These are phyloP conservation scores for Plenodomus tracheiphilus DNA, from an alignment of 2,329 filamentous ascomycete species.

Conservation along the genomic window DNA sequence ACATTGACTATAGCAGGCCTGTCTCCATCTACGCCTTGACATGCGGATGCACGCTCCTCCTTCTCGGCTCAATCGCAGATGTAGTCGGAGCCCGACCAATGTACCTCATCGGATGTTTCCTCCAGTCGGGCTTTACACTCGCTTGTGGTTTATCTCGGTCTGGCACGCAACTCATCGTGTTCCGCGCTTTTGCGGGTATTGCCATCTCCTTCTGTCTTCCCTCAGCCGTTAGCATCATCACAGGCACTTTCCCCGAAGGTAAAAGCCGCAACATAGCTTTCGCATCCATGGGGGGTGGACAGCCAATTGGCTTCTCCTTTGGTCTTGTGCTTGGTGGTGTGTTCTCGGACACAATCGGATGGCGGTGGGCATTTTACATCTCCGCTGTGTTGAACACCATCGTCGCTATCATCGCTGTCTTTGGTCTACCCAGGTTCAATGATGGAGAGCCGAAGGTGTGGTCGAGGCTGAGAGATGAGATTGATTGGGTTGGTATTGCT, in stretches of 20 bases:
- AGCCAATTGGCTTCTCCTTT: conserved; percentile 56
- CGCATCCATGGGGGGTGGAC: conserved; percentile 54
- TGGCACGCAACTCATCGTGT: conserved; percentile 50
- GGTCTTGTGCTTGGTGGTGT: conserved; percentile 57
- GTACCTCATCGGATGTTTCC: conserved; percentile 52
- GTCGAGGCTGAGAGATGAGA: conserved; percentile 46
- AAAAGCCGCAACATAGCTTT: conserved; percentile 57
- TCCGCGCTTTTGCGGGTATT: conserved; percentile 52
- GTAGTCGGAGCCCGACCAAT: conserved; percentile 53
- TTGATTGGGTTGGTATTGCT: conserved; percentile 58
- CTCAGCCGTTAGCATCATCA: conserved; percentile 55
- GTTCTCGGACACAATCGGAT: conserved; percentile 54
- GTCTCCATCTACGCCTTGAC: conserved; percentile 48
- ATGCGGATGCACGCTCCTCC: conserved; percentile 54
- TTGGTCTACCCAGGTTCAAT: conserved; percentile 40
- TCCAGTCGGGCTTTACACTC: conserved; percentile 51
- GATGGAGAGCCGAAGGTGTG: conserved; percentile 29
- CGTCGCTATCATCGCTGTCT: conserved; percentile 46
- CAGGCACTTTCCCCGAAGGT: conserved; percentile 52
- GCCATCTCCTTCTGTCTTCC: conserved; percentile 55
- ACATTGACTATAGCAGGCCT: conserved; percentile 30
- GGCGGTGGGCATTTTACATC: conserved; percentile 58
- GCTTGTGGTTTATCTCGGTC: conserved; percentile 47
- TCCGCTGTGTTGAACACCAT: conserved; percentile 49
- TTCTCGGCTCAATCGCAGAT: conserved; percentile 57